Base-by-base conservation (phyloP, 495 filamentous ascomycete species). In the Sabuloglossum arenarium region DNA sequence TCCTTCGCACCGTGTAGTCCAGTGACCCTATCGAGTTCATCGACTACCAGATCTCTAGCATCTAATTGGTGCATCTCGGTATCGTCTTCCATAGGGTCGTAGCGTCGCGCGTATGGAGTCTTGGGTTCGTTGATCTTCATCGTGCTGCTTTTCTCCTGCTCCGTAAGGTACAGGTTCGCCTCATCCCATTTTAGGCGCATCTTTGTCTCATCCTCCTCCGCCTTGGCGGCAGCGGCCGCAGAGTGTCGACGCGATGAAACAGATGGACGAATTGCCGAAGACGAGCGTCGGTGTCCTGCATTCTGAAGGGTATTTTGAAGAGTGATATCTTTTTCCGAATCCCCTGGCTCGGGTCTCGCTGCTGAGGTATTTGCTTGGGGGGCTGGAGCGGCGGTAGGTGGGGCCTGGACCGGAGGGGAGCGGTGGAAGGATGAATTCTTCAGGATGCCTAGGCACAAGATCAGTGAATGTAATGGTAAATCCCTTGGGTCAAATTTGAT, bases 121-220 rank as follows among this genome's bases (percentile, higher is more conserved):
- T 98, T 98, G 51, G 91, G 91, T 70, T 98, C 91, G 61, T 85
- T 81, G 63, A 98, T 97, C 74, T 97, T 97, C 93, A 97, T 97
- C 47, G 90, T 97, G 30, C 84, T 78, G 34, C 80, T 87, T 66
- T 86, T 88, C 68, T 97, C 85, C 67, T 96, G 91, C 70, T 97
- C 91, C 4, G 88, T 86, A 12, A 97, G 75, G 67, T 96, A 97
- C 23, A 98, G 73, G 61, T 97, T 97, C 23, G 87, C 91, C 67
- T 98, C 91, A 63, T 98, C 91, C 91, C 91, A 98, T 66, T 95
- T 93, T 56, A 98, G 73, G 12, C 89, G 82, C 64, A 82, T 79
- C 39, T 75, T 75, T 54, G 75, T 74, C 25, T 83, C 80, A 21
- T 76, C 72, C 8, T 56, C 57, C 55, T 67, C 70, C 37, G 66